Evolutionary conservation across 2,329 filamentous ascomycete species (phyloP), one percentile per base, ranked within the genome.

Genomic region (Colletotrichum sp.): DNA sequence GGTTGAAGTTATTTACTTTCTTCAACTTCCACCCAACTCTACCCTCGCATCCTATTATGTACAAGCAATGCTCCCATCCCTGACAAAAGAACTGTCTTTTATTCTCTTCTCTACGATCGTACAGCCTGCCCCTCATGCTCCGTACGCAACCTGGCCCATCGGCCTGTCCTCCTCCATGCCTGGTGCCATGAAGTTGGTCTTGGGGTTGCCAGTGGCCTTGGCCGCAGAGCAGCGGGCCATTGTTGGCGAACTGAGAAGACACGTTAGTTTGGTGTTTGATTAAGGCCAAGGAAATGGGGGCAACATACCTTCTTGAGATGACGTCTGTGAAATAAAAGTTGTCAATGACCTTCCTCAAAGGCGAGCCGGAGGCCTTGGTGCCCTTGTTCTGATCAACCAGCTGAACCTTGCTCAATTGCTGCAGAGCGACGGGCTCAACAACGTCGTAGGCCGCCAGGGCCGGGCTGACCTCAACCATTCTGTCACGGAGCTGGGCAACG

Each of bases 241-340:
- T 75, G 97, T 99, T 68, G 97, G 96, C 78, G 96, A 98, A 89
- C 96, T 98, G 77, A 24, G n/a, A 18, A 49, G 2, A 21, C 68
- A 72, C 10, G 79, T 79, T 77, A 73, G 32, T 7, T 15, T 34
- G 13, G 32, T 7, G 6, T 34, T 34, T 6, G 6, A 7, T 8
- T 16, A 5, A 39, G 36, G 7, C 5, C 9, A 13, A 82, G 77
- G 80, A 18, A 72, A 75, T 78, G 60, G 44, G 75, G 70, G 67
- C 21, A 60, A 39, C 92, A 85, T 89, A 97, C 95, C 95, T 98
- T 91, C 97, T 93, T 52, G 96, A 98, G 85, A 99, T 98, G 75
- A 94, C 93, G 87, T 99, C 96, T 85, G 97, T 99, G 87, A 99
- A 98, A 89, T 96, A 99, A 86, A 99, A 99, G 89, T 99, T 95